Evolutionary conservation across 306 rosid genomes (phyloP), one percentile per base, ranked within the genome.

Genomic region (Elaeagnus macrophylla): DNA sequence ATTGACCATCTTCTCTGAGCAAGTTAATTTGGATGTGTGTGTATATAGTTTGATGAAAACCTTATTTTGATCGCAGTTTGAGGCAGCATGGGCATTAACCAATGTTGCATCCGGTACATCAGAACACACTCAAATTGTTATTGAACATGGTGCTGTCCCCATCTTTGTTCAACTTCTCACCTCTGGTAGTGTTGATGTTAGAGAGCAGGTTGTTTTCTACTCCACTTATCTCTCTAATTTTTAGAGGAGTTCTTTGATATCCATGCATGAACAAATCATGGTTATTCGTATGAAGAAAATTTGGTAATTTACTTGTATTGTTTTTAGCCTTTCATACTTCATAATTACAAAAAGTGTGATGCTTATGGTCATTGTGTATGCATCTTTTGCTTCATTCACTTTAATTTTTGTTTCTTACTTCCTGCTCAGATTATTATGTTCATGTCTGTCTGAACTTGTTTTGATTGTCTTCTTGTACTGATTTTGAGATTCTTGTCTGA

Each of bases 11-110:
- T 9, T 18, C 38, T 49, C 14, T 54, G 32, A 19, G 48, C 32
- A 36, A 13, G 17, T 20, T 8, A 38, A 11, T 12, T 40, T 63
- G 44, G 9, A 8, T 3, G 19, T 53, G 5, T 20, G 17, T 19
- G 35, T 35, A 44, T 37, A 35, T 54, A 47, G 32, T 8, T 39
- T 1, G 32, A 25, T 25, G 32, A 25, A 25, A 25, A 25, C 32
- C 32, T 25, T 25, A 8, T 46, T 39, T 53, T 53, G 63, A 13
- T 59, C 68, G 68, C 74, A 81, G 94, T 75, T 78, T 76, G 88
- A 84, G 67, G 89, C 88, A 54, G 82, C 88, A 36, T 84, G 88
- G 88, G 81, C 83, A 62, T 60, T 84, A 65, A 76, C 85, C 41
- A 76, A 81, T 64, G 70, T 81, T 39, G 81, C 85, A 45, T 79